Conservation (phyloP, 2,329 filamentous ascomycete species). For the Alternaria arbusti region DNA sequence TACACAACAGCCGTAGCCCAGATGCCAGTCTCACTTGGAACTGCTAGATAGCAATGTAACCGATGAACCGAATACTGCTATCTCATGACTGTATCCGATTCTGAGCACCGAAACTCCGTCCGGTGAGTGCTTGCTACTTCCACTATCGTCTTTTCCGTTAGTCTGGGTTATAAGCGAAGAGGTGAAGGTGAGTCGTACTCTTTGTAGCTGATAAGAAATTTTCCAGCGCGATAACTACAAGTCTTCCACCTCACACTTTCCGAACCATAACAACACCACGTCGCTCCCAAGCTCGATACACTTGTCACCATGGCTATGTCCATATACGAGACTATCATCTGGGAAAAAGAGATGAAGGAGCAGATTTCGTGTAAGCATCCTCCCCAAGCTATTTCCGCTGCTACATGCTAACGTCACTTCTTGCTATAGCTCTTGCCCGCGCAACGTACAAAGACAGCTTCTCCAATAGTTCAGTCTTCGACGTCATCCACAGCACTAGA, state of each 20-base stretch:
- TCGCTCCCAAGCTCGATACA: not conserved
- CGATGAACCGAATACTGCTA: too few species aligned
- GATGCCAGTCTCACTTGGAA: too few species aligned
- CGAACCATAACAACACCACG: not conserved
- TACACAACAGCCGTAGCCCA: too few species aligned
- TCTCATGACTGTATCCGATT: too few species aligned
- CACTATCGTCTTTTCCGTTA: too few species aligned
- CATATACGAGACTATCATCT: not conserved
- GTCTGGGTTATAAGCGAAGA: not conserved
- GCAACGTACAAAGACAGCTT: not conserved
- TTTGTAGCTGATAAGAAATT: fast-evolving
- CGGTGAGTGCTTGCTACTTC: too few species aligned
- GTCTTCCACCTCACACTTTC: not conserved
- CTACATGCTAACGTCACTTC: too few species aligned
- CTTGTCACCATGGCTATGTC: not conserved
- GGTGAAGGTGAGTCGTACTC: not conserved
- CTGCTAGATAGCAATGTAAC: too few species aligned
- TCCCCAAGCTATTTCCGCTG: not conserved
- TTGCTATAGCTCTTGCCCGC: not conserved
- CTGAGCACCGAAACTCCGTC: too few species aligned
- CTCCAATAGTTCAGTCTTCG: too few species aligned
- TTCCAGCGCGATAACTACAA: not conserved
- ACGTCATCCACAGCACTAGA: too few species aligned
- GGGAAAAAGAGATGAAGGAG: not conserved
- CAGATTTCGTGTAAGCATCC: not conserved